These are phyloP conservation scores for Pichia sp. DNA, from an alignment of 1,139 yeast species.

Conservation along the genomic window DNA sequence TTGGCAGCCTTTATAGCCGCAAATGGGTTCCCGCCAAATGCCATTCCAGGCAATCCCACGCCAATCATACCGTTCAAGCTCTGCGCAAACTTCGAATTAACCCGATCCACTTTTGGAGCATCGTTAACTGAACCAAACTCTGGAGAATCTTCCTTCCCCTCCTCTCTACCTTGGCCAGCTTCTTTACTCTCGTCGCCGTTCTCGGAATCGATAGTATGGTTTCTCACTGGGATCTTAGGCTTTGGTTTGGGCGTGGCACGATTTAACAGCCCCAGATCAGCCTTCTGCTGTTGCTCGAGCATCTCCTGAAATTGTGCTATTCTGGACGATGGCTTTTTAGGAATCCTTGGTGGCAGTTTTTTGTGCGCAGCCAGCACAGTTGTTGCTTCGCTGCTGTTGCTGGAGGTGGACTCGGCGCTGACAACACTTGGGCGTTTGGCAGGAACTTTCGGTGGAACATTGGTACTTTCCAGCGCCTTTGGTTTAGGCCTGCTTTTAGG, in stretches of 20 bases:
- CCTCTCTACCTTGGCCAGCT: no score
- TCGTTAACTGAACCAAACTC: no score
- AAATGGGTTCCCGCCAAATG: constrained; percentile 19
- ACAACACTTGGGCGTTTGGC: neutral
- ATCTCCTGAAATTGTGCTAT: constrained; percentile 78
- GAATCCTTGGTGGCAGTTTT: constrained; percentile 61
- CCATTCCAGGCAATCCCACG: constrained; percentile 63
- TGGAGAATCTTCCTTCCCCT: no score
- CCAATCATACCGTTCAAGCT: constrained; percentile 58
- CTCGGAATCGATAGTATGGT: constrained; percentile 1
- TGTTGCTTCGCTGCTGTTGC: neutral
- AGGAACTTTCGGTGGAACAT: constrained; percentile 2
- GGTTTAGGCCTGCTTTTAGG: constrained; percentile 5
- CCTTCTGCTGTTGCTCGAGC: constrained; percentile 48
- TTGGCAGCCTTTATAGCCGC: constrained; percentile 12
- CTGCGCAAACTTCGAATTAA: constrained; percentile 45
- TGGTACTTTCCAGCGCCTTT: neutral
- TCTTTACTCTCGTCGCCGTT: neutral
- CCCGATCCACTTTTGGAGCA: constrained; percentile 23
- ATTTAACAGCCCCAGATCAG: constrained; percentile 24
- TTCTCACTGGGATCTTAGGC: constrained; percentile 14
- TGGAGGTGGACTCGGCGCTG: neutral
- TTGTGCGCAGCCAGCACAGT: constrained; percentile 4
- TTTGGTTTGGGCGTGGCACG: constrained; percentile 21
- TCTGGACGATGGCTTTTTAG: constrained; percentile 70